Percentiles rank a stretch among this genome's conserved stretches.
Evolutionary conservation across 108 stramenopile species (phyloP).

Genomic region (Bacterosira constricta): DNA sequence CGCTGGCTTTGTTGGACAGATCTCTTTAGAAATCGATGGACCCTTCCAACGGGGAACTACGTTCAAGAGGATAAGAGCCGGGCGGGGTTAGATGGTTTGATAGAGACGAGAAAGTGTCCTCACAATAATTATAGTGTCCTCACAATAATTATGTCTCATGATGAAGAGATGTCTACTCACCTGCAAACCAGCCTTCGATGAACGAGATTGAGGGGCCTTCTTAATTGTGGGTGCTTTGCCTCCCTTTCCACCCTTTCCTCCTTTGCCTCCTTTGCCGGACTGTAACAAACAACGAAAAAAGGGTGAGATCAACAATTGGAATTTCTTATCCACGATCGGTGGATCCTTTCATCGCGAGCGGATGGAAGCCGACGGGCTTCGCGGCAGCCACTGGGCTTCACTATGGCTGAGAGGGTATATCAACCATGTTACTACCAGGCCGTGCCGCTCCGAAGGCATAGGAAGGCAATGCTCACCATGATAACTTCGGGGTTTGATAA

Average conservation of each 20-base stretch:
- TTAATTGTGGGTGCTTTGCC: constrained; percentile 98
- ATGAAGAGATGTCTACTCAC: constrained; percentile 11
- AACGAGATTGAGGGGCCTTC: constrained; percentile 98
- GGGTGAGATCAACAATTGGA: constrained; percentile 1
- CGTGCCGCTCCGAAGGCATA: background rate
- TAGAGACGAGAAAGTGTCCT: background rate
- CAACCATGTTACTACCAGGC: background rate
- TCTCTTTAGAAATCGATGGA: constrained; percentile 98
- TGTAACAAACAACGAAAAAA: constrained; percentile 13
- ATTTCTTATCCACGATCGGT: background rate
- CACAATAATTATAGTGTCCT: background rate
- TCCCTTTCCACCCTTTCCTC: constrained; percentile 99
- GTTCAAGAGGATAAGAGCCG: background rate
- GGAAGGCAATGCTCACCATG: constrained; percentile 2
- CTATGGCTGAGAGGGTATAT: too few species aligned
- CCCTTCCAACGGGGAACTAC: constrained; percentile 99
- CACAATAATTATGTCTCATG: constrained; percentile 1
- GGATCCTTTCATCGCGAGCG: background rate
- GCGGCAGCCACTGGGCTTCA: background rate
- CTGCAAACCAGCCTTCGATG: constrained; percentile 96
- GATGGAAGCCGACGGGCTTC: background rate
- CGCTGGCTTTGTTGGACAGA: constrained; percentile 94
- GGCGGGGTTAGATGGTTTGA: background rate
- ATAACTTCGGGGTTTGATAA: background rate
- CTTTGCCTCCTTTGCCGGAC: constrained; percentile 97